Evolutionary conservation across 2,329 filamentous ascomycete species (phyloP), one percentile per base, ranked within the genome.

Genomic region (Aspergillus fijiensis): DNA sequence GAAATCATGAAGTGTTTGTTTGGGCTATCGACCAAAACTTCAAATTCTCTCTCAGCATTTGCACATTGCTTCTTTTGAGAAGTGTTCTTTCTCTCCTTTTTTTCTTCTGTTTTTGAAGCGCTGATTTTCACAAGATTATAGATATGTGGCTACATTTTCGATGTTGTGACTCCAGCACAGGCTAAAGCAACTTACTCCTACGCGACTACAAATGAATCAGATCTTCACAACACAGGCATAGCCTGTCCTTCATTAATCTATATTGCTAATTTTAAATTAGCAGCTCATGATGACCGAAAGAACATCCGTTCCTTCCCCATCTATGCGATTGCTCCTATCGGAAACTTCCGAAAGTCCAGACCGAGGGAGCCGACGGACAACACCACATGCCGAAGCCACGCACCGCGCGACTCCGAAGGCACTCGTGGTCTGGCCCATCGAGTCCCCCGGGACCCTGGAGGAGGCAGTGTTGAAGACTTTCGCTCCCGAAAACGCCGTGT

Each of bases 381-480:
- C 50, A 54, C 42, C 53, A 55, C 45, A 23, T n/a, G 27, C 42
- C 42, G 39, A 19, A 48, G 45, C 33, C 33, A 19, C 51, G 21
- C 33, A 35, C 27, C 21, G 56, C 48, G 31, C 48, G 45, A 45
- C 39, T 45, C 53, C 39, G 54, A 59, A 57, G 57, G 29, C 39
- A 48, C 55, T 54, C 42, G 56, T 58, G 19, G 51, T 55, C 33
- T 45, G 39, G 48, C 52, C 52, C 59, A 49, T 63, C 61, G 53
- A 54, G 58, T 62, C 55, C 35, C 56, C 39, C 39, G 39, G 39
- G 57, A 59, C 64, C 63, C 55, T 60, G 52, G 62, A 60, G 59
- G 63, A 63, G 68, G 65, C 69, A 67, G 64, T 75, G 74, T 77
- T 77, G 75, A 77, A 77, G 69, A 74, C 71, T 72, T 70, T 74